Evolutionary conservation across 2,329 filamentous ascomycete species (phyloP).

Genomic region (Fusarium heterosporum): DNA sequence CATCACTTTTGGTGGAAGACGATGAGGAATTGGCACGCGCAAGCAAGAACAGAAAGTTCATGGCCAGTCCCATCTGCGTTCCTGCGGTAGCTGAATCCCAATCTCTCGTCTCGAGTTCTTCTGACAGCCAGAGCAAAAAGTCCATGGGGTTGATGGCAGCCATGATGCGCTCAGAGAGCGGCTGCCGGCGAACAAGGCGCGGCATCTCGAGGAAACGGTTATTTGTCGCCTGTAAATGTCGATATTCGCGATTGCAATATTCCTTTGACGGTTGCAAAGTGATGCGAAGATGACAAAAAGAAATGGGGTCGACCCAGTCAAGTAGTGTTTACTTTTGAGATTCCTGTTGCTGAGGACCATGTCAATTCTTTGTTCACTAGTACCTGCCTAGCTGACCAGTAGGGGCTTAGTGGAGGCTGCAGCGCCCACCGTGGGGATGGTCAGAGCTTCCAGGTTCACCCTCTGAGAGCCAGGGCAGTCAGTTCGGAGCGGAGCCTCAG

Average conservation of each 20-base stretch:
- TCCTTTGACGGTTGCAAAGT: not conserved
- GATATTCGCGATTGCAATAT: conserved; percentile 10
- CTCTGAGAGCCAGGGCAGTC: conserved; percentile 3
- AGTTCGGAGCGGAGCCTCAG: conserved; percentile 45
- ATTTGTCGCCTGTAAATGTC: not conserved
- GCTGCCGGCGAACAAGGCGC: conserved; percentile 82
- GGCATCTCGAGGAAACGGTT: conserved; percentile 63
- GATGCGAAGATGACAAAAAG: conserved; percentile 7
- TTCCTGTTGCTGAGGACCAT: conserved; percentile 36
- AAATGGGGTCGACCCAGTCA: conserved; percentile 10
- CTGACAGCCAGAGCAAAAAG: conserved; percentile 88
- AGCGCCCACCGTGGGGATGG: conserved; percentile 43
- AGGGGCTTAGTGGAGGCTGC: conserved; percentile 13
- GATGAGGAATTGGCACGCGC: conserved; percentile 82
- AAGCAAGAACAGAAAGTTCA: conserved; percentile 85
- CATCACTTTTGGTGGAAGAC: conserved; percentile 68
- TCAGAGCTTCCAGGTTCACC: conserved; percentile 43
- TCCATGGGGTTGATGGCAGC: conserved; percentile 88
- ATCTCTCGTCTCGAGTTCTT: conserved; percentile 91
- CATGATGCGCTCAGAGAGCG: conserved; percentile 83
- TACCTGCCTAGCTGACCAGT: conserved; percentile 35
- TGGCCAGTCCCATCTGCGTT: conserved; percentile 76
- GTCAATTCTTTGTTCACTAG: conserved; percentile 38
- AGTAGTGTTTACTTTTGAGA: conserved; percentile 47
- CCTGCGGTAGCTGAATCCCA: conserved; percentile 88